Base-by-base conservation (phyloP, 305 asterid genomes). In the Vinca major region DNA sequence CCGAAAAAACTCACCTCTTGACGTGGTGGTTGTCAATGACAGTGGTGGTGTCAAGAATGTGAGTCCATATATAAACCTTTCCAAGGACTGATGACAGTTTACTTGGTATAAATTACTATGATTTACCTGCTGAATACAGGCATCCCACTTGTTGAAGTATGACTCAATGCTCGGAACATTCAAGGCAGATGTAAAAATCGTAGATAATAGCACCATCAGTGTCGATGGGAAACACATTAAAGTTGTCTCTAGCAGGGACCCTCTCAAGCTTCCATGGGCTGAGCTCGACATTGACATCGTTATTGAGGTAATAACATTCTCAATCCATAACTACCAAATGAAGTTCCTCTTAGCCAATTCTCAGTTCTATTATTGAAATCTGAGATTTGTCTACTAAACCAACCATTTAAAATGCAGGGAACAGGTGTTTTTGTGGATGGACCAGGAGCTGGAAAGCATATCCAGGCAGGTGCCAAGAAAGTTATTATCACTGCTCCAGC, bases 381-480 rank as follows among this genome's bases (percentile, higher is more conserved):
- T 12, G 33, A 64, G 41, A 41, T 52, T 36, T 9, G 13, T 26
- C 7, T 47, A 37, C n/a, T 49, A 16, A 40, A 14, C 56, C 36
- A 44, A 74, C 8, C 3, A 45, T 43, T 60, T 67, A 56, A 68
- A 63, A 68, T 70, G 63, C 79, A 88, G 96, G 98, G 97, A 72
- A 92, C 97, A 0, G 96, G 96, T 65, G 98, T 90, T 50, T 92
- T 92, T 4, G 96, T 90, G 63, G 98, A 90, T 68, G 97, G 98
- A 14, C 96, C 96, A 1, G 97, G 98, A 64, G 98, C 98, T 0
- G 96, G 98, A 41, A 89, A 92, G 82, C 98, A 89, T 74, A 83
- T 92, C 87, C 95, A 89, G 81, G 98, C 96, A 4, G 98, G 98
- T 61, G 98, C 96, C 20, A 88, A 89, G 88, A 92, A 92, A 83